Conservation (phyloP, 108 stramenopile genomes). For the Asterionellopsis glacialis region DNA sequence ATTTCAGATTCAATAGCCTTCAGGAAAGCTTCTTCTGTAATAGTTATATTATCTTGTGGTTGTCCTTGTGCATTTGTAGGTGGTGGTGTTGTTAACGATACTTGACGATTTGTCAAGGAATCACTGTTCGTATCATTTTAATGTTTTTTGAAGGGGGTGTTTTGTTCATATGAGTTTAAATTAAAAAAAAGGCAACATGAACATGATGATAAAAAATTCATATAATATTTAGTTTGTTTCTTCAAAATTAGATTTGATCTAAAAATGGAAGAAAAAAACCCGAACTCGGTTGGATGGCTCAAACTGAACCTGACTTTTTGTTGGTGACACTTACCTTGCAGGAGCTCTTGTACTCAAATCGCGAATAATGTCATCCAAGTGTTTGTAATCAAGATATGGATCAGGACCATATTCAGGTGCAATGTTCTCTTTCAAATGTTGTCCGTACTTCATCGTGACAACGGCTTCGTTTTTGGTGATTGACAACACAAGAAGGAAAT, state of each 20-base stretch:
- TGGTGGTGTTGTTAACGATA: slow-evolving; percentile 84
- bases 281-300: too few relatives aligned
- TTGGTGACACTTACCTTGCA: background rate
- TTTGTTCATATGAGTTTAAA: too few relatives aligned
- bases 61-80: slow-evolving; percentile 77
- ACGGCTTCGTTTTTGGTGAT: too few relatives aligned
- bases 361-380: slow-evolving; percentile 70
- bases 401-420: slow-evolving; percentile 71
- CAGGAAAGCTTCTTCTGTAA: slow-evolving; percentile 89
- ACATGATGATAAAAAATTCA: too few relatives aligned
- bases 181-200: too few relatives aligned
- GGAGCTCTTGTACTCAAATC: slow-evolving; percentile 49
- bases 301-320: too few relatives aligned
- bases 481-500: too few relatives aligned
- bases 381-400: slow-evolving; percentile 70
- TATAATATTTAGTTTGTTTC: too few relatives aligned
- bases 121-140: slow-evolving; percentile 25
- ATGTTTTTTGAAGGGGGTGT: too few relatives aligned
- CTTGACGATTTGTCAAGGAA: slow-evolving; percentile 60
- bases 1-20: slow-evolving; percentile 77
- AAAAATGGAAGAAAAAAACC: too few relatives aligned
- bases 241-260: too few relatives aligned
- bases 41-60: slow-evolving; percentile 19
- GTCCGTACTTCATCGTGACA: slow-evolving; percentile 76
- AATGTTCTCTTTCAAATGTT: slow-evolving; percentile 75